These are phyloP conservation scores for Spinacia oleracea DNA, from an alignment of 179 eudicot species.

Conservation along the genomic window DNA sequence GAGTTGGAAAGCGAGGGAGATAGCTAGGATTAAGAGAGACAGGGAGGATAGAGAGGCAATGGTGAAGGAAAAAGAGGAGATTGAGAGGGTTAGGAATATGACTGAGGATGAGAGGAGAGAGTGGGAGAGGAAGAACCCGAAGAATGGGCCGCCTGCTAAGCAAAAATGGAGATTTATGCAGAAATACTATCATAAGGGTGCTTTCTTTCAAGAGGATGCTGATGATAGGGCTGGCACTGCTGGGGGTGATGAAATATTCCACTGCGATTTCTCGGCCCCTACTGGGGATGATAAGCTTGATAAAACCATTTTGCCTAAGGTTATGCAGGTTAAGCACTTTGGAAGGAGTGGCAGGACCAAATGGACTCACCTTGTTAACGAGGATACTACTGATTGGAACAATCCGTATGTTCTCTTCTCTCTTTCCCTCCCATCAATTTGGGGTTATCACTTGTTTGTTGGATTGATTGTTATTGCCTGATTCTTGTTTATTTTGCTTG, in stretches of 20 bases:
- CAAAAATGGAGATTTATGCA: slow-evolving; percentile 97
- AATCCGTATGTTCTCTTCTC: slow-evolving; percentile 62
- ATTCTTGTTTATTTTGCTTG: not conserved
- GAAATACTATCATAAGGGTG: slow-evolving; percentile 95
- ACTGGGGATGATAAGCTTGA: slow-evolving; percentile 96
- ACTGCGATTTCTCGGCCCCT: slow-evolving; percentile 83
- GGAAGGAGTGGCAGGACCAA: slow-evolving; percentile 97
- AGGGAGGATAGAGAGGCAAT: slow-evolving; percentile 83
- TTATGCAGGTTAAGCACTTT: slow-evolving; percentile 98
- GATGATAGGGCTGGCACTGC: slow-evolving; percentile 74
- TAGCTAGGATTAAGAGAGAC: slow-evolving; percentile 87
- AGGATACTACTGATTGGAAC: slow-evolving; percentile 98
- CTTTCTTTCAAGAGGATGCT: slow-evolving; percentile 73
- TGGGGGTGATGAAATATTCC: slow-evolving; percentile 53
- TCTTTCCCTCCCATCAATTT: not conserved
- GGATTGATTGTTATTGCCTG: not conserved
- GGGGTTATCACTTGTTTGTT: not conserved
- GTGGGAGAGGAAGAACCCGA: slow-evolving; percentile 82
- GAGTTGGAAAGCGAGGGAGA: slow-evolving; percentile 86
- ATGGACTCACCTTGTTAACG: slow-evolving; percentile 96
- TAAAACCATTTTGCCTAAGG: slow-evolving; percentile 86
- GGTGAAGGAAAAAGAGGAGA: slow-evolving; percentile 92
- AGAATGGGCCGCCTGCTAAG: slow-evolving; percentile 44
- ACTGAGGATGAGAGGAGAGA: slow-evolving; percentile 83
- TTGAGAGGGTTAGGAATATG: slow-evolving; percentile 89